Evolutionary conservation across 768 basidiomycete species (phyloP).

Genomic region (Suillus weaverae): DNA sequence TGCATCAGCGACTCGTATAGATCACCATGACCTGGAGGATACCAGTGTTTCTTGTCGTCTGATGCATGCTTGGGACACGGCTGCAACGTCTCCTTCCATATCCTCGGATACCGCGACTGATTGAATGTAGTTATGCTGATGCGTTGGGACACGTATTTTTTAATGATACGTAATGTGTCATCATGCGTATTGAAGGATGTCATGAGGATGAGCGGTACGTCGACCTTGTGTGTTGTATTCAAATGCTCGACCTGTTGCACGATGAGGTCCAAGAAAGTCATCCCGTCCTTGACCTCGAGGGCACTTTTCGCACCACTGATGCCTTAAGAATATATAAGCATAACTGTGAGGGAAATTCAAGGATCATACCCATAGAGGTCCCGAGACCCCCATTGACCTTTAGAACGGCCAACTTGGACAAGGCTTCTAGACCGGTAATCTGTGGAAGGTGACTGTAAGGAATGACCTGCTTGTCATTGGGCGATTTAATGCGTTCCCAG

Average conservation of each 20-base stretch:
- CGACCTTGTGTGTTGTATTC: constrained; percentile 78
- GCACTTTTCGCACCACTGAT: constrained; percentile 90
- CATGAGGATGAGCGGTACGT: constrained; percentile 98
- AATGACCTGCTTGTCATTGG: constrained; percentile 82
- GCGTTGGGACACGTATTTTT: constrained; percentile 95
- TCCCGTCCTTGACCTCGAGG: constrained; percentile 94
- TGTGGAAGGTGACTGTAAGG: constrained; percentile 74
- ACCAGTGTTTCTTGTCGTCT: constrained; percentile 91
- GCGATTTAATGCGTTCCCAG: constrained; percentile 89
- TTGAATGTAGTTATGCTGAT: constrained; percentile 91
- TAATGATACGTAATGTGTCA: constrained; percentile 93
- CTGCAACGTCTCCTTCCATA: constrained; percentile 84
- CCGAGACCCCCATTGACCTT: constrained; percentile 95
- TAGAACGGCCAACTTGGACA: constrained; percentile 93
- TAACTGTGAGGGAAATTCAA: background rate
- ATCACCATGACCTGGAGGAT: constrained; percentile 97
- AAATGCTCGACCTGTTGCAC: constrained; percentile 96
- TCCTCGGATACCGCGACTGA: constrained; percentile 93
- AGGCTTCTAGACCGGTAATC: constrained; percentile 56
- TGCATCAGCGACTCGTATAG: constrained; percentile 90
- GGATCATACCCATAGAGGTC: constrained; percentile 75
- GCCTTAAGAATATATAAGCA: constrained; percentile 39
- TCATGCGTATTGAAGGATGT: constrained; percentile 99
- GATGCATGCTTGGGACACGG: constrained; percentile 77
- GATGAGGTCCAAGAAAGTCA: constrained; percentile 95